Evolutionary conservation across 2,329 filamentous ascomycete genomes (phyloP).

Genomic region (Gremmenia infestans): DNA sequence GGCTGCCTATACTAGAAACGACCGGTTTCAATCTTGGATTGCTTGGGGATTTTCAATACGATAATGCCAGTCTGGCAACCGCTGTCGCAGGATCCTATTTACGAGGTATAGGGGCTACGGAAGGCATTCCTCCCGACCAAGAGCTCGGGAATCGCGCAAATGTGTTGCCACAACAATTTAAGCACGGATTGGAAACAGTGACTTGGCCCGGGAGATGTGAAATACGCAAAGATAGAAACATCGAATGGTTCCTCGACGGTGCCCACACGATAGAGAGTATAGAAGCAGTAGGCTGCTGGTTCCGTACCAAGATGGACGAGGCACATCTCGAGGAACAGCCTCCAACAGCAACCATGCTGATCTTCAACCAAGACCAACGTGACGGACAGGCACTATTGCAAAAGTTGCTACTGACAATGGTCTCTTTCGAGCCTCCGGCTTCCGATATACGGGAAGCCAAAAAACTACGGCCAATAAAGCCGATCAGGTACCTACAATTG

Average conservation of each 20-base stretch:
- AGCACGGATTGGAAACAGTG: constrained; percentile 65
- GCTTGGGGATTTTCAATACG: constrained; percentile 50
- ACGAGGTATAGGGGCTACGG: constrained; percentile 32
- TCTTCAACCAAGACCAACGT: constrained; percentile 92
- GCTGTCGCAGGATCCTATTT: constrained; percentile 49
- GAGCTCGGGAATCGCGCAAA: not conserved
- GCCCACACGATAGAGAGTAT: constrained; percentile 91
- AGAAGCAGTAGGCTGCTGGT: constrained; percentile 75
- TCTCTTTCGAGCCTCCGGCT: not conserved
- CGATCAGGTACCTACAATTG: constrained; percentile 9
- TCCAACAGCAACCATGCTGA: constrained; percentile 44
- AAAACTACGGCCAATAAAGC: too few relatives aligned
- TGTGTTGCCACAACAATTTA: not conserved
- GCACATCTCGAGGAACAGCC: not conserved
- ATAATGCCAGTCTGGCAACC: constrained; percentile 55
- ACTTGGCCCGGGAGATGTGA: constrained; percentile 77
- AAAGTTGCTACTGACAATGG: not conserved
- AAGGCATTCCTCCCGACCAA: not conserved
- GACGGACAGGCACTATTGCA: constrained; percentile 58
- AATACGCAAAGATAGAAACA: constrained; percentile 46
- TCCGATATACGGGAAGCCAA: too few relatives aligned
- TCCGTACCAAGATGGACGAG: constrained; percentile 43
- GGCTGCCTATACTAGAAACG: constrained; percentile 37
- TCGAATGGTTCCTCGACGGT: constrained; percentile 88
- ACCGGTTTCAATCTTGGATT: constrained; percentile 42